Percentiles rank a stretch among this genome's conserved stretches.
These are phyloP conservation scores for Grammothele lineata DNA, from an alignment of 768 basidiomycete species.

Conservation along the genomic window DNA sequence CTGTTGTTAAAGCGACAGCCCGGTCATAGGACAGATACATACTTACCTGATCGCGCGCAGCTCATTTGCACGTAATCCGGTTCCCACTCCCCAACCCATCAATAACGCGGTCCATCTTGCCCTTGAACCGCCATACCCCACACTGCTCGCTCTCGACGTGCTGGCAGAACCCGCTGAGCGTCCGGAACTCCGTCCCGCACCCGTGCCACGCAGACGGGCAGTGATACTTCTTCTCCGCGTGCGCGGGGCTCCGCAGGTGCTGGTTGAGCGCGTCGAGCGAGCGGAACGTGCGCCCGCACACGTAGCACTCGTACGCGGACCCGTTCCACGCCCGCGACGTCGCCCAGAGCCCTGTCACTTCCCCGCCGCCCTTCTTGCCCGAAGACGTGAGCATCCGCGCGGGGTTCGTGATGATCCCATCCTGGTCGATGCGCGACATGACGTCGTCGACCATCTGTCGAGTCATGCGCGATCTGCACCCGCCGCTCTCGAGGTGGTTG, in stretches of 20 bases:
- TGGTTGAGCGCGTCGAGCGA: slow-evolving; percentile 47
- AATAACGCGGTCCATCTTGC: slow-evolving; percentile 35
- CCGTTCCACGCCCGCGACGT: slow-evolving; percentile 41
- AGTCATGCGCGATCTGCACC: slow-evolving; percentile 46
- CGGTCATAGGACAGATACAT: too few relatives aligned
- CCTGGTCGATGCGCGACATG: slow-evolving; percentile 40
- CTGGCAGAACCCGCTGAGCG: slow-evolving; percentile 56
- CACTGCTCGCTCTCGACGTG: slow-evolving; percentile 65
- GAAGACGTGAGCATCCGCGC: slow-evolving; percentile 42
- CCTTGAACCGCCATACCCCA: slow-evolving; percentile 46
- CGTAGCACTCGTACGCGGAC: slow-evolving; percentile 53
- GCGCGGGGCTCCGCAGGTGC: slow-evolving; percentile 61
- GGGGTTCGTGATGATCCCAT: slow-evolving; percentile 53
- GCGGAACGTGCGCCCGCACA: slow-evolving; percentile 46
- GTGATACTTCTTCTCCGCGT: slow-evolving; percentile 47
- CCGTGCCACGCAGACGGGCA: slow-evolving; percentile 40
- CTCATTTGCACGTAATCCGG: too few relatives aligned
- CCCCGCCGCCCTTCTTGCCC: slow-evolving; percentile 9
- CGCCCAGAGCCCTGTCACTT: slow-evolving; percentile 32
- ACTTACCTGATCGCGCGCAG: too few relatives aligned
- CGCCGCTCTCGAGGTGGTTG: slow-evolving; percentile 60
- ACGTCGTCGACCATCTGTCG: slow-evolving; percentile 31
- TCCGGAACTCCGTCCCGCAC: slow-evolving; percentile 41
- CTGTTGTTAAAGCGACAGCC: too few relatives aligned
- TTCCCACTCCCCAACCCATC: slow-evolving; percentile 14